Base-by-base conservation (phyloP, 768 basidiomycete genomes). In the Paxillus rubicundulus region DNA sequence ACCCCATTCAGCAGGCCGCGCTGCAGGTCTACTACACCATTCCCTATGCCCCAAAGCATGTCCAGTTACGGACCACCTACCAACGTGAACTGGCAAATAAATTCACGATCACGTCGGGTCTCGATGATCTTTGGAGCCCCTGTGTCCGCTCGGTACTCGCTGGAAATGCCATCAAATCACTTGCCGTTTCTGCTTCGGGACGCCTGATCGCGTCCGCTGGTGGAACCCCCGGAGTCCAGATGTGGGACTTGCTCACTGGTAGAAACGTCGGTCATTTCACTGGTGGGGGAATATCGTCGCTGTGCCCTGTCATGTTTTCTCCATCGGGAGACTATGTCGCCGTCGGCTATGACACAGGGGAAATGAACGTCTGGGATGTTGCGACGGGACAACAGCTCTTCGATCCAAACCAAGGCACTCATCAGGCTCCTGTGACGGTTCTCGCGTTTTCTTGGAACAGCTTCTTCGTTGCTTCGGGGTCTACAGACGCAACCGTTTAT, bases 181-280 rank as follows among this genome's bases (percentile, higher is more conserved):
- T 62, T 28, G 53, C 50, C 17, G 49, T 56, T 41, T 61, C 55
- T 55, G 20, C 53, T 49, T 57, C 58, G 38, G 61, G 62, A 12
- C 47, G 47, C 9, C 37, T 55, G 34, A 56, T 60, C 24, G 61
- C 61, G 8, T 57, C 61, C 6, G 59, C 54, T 27, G 55, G 55
- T 37, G 52, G 41, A 14, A 27, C 21, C 10, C 87, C 91, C 58
- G 58, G 58, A 36, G 59, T 63, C 32, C 59, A 60, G 20, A n/a
- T 63, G 18, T 63, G 61, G 61, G 59, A 61, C 32, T 27, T 20
- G 28, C 41, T 58, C 30, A 61, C 50, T 18, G 60, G 60, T 2
- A 53, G 13, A 1, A 61, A 55, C 28, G 41, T 38, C 18, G 60
- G 61, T 27, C 53, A 61, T 30, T 47, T 61, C 42, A 21, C 9